Percentiles rank a stretch among this genome's conserved stretches.
phyloP scores from a whole-genome alignment of 1,139 yeast species.

The Debaryomycetaceae sp. region DNA sequence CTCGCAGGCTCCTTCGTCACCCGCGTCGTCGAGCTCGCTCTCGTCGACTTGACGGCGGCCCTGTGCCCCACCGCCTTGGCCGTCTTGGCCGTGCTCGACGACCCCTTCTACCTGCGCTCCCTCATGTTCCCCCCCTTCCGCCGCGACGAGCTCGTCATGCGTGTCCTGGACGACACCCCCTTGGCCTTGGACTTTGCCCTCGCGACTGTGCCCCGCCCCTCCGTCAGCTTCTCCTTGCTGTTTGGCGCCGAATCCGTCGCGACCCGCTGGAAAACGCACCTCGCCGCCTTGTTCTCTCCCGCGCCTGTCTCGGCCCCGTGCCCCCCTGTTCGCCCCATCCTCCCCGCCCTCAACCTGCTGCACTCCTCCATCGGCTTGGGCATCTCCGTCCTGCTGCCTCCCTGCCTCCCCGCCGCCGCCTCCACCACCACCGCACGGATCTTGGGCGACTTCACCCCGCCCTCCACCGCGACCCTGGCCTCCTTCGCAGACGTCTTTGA shows the following conservation, averaged over 20 bases:
- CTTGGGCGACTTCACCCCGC: conserved; percentile 2
- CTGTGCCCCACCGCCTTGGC: conserved; percentile 25
- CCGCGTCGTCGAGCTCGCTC: conserved; percentile 17
- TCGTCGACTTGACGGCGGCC: conserved; percentile 15
- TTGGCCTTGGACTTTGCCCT: not conserved
- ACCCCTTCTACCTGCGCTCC: conserved; percentile 10
- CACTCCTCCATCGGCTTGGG: not conserved
- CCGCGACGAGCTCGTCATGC: conserved; percentile 15
- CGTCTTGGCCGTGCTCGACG: conserved; percentile 12
- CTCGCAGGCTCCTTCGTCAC: conserved; percentile 4
- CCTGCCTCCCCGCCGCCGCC: too few relatives aligned
- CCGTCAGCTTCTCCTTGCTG: not conserved
- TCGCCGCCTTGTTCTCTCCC: not conserved
- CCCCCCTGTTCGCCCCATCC: not conserved
- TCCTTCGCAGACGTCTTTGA: conserved; percentile 13
- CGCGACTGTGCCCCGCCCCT: not conserved
- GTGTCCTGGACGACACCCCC: not conserved
- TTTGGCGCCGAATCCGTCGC: not conserved
- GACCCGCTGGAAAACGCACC: not conserved
- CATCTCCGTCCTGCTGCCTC: not conserved
- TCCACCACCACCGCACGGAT: not conserved
- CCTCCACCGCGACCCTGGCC: conserved; percentile 5
- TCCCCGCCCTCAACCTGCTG: not conserved
- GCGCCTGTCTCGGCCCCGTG: not conserved
- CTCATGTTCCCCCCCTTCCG: conserved; percentile 34